Conservation (phyloP, 2,329 filamentous ascomycete genomes). For the Lachnum nothofagi region DNA sequence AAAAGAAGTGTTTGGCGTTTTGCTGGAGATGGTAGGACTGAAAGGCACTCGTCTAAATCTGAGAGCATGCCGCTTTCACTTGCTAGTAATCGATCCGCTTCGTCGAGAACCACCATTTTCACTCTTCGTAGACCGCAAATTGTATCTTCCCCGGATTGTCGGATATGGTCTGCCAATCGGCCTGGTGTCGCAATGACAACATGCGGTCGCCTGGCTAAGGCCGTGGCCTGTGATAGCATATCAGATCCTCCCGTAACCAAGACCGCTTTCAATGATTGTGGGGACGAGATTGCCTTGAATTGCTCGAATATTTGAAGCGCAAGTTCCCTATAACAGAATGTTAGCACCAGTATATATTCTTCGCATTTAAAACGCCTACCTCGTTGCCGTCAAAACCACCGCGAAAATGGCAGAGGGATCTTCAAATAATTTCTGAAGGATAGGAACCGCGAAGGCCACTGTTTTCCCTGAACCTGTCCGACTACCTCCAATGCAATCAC, state of each 20-base stretch:
- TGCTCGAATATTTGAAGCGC: conserved; percentile 96
- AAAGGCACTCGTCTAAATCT: conserved; percentile 84
- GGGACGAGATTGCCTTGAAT: conserved; percentile 84
- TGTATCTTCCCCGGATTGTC: conserved; percentile 85
- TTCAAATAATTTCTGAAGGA: conserved; percentile 86
- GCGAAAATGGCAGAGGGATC: conserved; percentile 90
- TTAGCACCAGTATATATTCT: conserved; percentile 13
- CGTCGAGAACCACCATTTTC: conserved; percentile 85
- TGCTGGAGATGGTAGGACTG: conserved; percentile 68
- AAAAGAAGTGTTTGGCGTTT: conserved; percentile 92
- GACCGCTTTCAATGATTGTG: conserved; percentile 78
- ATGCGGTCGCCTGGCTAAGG: conserved; percentile 75
- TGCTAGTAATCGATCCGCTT: conserved; percentile 84
- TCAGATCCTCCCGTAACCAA: conserved; percentile 91
- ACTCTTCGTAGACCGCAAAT: conserved; percentile 74
- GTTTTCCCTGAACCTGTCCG: conserved; percentile 97
- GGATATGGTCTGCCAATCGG: conserved; percentile 87
- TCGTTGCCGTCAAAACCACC: conserved; percentile 81
- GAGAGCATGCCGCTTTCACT: conserved; percentile 83
- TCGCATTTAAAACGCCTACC: conserved; percentile 39
- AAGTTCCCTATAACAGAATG: conserved; percentile 61
- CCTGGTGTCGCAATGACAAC: conserved; percentile 93
- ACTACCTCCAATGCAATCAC: conserved; percentile 92
- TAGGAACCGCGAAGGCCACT: conserved; percentile 88
- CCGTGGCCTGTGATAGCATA: conserved; percentile 85